These are phyloP conservation scores for Triglochin maritima DNA, from an alignment of 106 monocot species.

Conservation along the genomic window DNA sequence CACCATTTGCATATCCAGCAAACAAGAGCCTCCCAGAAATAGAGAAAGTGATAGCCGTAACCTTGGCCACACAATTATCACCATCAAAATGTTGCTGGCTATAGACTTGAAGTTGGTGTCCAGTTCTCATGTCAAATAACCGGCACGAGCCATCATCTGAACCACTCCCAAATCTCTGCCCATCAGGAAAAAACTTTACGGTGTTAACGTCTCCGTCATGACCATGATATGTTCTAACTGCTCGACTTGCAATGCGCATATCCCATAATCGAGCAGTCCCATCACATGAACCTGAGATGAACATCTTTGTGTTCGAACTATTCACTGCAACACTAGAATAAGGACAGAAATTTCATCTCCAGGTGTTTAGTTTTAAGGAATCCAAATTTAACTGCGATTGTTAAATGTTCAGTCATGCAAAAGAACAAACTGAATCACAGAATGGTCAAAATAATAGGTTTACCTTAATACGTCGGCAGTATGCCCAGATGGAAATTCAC, in stretches of 20 bases:
- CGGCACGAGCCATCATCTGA: constrained; percentile 93
- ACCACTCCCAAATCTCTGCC: constrained; percentile 87
- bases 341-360: too few species aligned
- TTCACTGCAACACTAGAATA: constrained; percentile 67
- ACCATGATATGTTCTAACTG: constrained; percentile 69
- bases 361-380: too few species aligned
- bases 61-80: constrained; percentile 34
- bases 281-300: constrained; percentile 96
- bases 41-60: constrained; percentile 84
- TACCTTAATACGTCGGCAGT: constrained; percentile 89
- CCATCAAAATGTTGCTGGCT: constrained; percentile 25
- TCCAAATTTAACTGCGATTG: too few species aligned
- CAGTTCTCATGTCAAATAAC: constrained; percentile 88
- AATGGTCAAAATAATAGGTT: not conserved
- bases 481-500: constrained; percentile 98
- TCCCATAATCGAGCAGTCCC: constrained; percentile 84
- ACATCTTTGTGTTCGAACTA: constrained; percentile 68
- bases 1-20: constrained; percentile 97
- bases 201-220: constrained; percentile 78
- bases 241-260: constrained; percentile 71
- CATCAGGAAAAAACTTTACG: constrained; percentile 97
- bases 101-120: constrained; percentile 93
- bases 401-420: too few species aligned
- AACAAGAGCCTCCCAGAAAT: constrained; percentile 90
- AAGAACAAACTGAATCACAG: too few species aligned